Base-by-base conservation (phyloP, 192 early-diverging fungal genomes). In the Rhizophagus sp. region DNA sequence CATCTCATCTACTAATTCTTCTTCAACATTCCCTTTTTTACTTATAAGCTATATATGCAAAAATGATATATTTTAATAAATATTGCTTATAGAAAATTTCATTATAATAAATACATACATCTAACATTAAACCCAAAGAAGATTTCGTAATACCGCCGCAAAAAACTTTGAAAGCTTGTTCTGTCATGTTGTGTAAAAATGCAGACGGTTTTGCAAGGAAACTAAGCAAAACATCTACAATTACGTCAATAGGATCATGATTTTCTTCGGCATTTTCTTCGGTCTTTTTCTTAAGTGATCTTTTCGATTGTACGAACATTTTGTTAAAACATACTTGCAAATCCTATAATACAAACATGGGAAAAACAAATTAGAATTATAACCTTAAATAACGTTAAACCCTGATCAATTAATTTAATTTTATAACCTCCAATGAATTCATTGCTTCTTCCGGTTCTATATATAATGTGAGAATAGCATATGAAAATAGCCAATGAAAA, bases 171-270 rank as follows among this genome's bases (percentile, higher is more conserved):
- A 99, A 99, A 61, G 93, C 93, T 74, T 93, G 90, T 68, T 94
- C 91, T 30, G 95, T 89, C 73, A 98, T 82, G 25, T 87, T 88
- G 44, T 95, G 88, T 70, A 97, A 83, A 13, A 94, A 78, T 50
- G 88, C 87, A 39, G 94, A 96, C 10, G 94, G 92, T 80, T 94
- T 94, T 62, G 94, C 91, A 85, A 99, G 82, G 84, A 98, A 93
- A 78, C 92, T 91, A 74, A 99, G 85, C 68, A 99, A 83, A 39
- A 97, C 94, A 85, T 99, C 98, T 8, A 96, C 87, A 76, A 99
- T 89, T 64, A 99, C 97, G 78, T 98, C 97, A n/a, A 95, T 89
- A 2, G 97, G 96, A 76, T 91, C 85, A 34, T 87, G 91, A 73
- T 93, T 90, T 39, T 90, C 91, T 44, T 90, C 87, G 1, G 81